Evolutionary conservation across 768 basidiomycete species (phyloP).

Genomic region (Auricularia auricula-judae): DNA sequence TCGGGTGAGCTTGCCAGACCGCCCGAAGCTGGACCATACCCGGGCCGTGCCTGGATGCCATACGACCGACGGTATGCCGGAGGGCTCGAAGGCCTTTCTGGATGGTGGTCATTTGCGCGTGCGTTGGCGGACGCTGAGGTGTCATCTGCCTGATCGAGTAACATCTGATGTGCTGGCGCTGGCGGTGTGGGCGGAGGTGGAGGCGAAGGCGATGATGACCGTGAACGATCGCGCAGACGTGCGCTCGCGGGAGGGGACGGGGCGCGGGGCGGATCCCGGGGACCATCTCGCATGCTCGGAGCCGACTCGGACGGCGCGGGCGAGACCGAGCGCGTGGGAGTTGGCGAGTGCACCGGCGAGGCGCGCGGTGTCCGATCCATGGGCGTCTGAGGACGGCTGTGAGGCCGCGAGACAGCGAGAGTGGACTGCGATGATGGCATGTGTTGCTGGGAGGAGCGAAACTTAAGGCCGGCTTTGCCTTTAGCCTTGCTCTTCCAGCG

Average conservation of each 20-base stretch:
- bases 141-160: not conserved
- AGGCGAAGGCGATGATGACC: not conserved
- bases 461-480: not conserved
- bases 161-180: not conserved
- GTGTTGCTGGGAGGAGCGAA: not conserved
- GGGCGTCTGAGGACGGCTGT: not conserved
- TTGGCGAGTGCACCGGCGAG: not conserved
- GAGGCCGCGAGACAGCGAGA: not conserved
- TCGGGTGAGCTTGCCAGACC: not conserved
- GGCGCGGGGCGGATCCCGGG: not conserved
- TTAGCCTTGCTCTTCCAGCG: not conserved
- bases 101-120: not conserved
- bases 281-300: not conserved
- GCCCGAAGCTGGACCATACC: not conserved
- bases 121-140: not conserved
- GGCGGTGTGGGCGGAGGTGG: not conserved
- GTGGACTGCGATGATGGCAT: not conserved
- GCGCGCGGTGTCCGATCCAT: not conserved
- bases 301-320: not conserved
- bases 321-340: not conserved
- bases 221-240: not conserved
- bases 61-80: not conserved
- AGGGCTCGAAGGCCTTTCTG: not conserved
- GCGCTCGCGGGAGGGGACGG: not conserved
- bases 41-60: not conserved